Evolutionary conservation across 2,329 filamentous ascomycete species (phyloP), one percentile per base, ranked within the genome.

Genomic region (Fusarium sp.): DNA sequence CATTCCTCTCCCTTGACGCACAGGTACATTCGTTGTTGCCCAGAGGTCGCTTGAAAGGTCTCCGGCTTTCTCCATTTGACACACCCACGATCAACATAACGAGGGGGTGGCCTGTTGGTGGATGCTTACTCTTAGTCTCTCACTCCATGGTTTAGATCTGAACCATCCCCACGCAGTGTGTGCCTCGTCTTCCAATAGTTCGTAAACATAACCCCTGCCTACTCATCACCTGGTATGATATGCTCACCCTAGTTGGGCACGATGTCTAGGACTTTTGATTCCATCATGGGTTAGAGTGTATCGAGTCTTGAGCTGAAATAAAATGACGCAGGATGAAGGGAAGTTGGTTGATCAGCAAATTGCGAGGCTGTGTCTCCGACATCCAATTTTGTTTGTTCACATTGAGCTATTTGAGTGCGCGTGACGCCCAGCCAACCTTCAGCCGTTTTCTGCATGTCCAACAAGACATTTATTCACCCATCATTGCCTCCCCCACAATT

Each of bases 111-210:
- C 27, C 20, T 26, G 14, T 42, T 27, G 14, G 38, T 60, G 30
- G 57, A 23, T 26, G 9, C 38, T 44, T 10, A 35, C n/a, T 15
- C 20, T 18, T 59, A 59, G 44, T 18, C 27, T 6, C 6, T 14
- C 30, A 30, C 44, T 65, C 37, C 37, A 59, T 13, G 9, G 50
- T 50, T 40, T 60, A 65, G 55, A 45, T 37, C 27, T 44, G 49
- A 56, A 42, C 32, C 57, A 60, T 35, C 40, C 18, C 37, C 23
- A 37, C 15, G 23, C 27, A 27, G 38, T 58, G 46, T 40, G 23
- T 64, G n/a, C 32, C 27, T 46, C 15, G 14, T 38, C 60, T 50
- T 30, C 63, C 63, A 65, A 65, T 60, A 50, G 33, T 15, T 41
- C 18, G 27, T 33, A 18, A 40, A 45, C 3, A 12, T 13, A 9